Percentiles rank a stretch among this genome's conserved stretches.
phyloP scores from a whole-genome alignment of 1,284 basidiomycete species.

The Calocybe gambosa region DNA sequence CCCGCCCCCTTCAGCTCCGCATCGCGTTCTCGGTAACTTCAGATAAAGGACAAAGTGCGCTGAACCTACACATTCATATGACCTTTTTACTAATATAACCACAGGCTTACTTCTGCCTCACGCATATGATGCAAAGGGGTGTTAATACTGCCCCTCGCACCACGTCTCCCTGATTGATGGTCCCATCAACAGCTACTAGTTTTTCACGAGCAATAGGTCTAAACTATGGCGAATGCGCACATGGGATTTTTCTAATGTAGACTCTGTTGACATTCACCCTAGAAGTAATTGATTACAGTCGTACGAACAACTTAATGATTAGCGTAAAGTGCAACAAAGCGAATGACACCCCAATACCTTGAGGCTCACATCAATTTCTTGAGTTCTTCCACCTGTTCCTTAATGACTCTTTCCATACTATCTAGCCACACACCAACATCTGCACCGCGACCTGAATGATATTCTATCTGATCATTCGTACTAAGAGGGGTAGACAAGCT shows the following conservation, averaged over 20 bases:
- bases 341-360: conserved; percentile 4
- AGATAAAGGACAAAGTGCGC: neutral
- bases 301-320: neutral
- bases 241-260: neutral
- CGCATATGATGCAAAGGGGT: too few species aligned
- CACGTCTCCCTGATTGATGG: neutral
- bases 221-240: neutral
- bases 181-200: neutral
- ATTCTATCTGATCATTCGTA: conserved; percentile 2
- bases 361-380: conserved; percentile 21
- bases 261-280: neutral
- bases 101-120: neutral
- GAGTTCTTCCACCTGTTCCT: conserved; percentile 48
- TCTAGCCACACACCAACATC: conserved; percentile 64
- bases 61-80: neutral
- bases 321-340: neutral
- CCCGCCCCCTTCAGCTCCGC: neutral
- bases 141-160: neutral
- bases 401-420: conserved; percentile 73
- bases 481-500: conserved; percentile 11
- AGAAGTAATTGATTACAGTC: neutral
- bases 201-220: neutral
- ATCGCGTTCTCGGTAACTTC: neutral
- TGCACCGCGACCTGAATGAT: conserved; percentile 24
- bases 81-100: neutral